Evolutionary conservation across 75 land plant genomes (phyloP).

Genomic region (Picea glauca): DNA sequence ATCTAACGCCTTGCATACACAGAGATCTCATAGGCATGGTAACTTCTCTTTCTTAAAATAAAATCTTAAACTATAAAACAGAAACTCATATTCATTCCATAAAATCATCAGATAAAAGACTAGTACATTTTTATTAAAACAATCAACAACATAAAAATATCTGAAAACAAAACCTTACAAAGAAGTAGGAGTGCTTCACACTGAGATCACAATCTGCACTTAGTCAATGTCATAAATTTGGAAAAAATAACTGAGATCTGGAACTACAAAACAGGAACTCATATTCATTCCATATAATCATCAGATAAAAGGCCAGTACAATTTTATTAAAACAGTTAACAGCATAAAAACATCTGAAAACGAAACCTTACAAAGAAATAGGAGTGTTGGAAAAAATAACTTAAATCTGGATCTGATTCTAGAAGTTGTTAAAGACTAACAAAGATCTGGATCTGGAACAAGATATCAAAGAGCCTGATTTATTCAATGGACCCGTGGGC

Average conservation of each 20-base stretch:
- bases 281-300: neutral
- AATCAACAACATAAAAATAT: neutral
- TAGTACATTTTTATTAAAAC: neutral
- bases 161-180: neutral
- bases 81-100: neutral
- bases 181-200: neutral
- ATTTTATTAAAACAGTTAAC: neutral
- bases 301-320: neutral
- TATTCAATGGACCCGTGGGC: neutral
- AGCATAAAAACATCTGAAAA: neutral
- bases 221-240: neutral
- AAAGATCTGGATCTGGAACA: neutral
- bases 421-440: too few relatives aligned
- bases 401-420: too few relatives aligned
- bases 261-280: neutral
- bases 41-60: neutral
- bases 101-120: neutral
- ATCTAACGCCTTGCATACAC: neutral
- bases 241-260: slow-evolving; percentile 3
- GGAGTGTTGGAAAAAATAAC: too few relatives aligned
- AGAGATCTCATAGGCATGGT: neutral
- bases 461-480: neutral
- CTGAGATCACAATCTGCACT: neutral
- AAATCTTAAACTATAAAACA: neutral
- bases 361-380: neutral